Base-by-base conservation (phyloP, 1,284 basidiomycete species). In the Laetiporus sulphureus region DNA sequence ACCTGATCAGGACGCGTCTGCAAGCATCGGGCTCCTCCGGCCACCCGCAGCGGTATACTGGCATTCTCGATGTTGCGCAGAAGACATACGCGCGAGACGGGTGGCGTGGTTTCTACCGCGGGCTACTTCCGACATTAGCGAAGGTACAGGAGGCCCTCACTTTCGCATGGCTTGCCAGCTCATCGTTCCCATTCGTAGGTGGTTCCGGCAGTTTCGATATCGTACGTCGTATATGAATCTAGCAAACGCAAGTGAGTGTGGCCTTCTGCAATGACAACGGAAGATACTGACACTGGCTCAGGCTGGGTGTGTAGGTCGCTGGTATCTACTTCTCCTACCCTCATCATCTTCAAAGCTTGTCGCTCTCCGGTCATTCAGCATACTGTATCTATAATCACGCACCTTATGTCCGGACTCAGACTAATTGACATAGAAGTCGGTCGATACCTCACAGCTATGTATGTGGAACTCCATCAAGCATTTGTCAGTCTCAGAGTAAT, bases 21-120 rank as follows among this genome's bases (percentile, higher is more conserved):
- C 96, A 99, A 65, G 96, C 96, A 2, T 93, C 92, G 1, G 96
- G 96, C 1, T 94, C 91, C 1, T 79, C 87, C 0, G 91, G 92
- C 1, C 93, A 97, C 60, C 92, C 92, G 2, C 84, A 93, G 51
- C 71, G 68, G 13, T 99, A 99, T 63, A 79, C 75, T 3, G 93
- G 94, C 19, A 84, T 95, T 46, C 65, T 75, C 64, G 96, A 99
- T 60, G 96, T 97, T 5, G 75, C 78, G 5, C 62, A 70, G 33
- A 85, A 84, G 60, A 98, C 95, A 16, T 88, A 88, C 62, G 69
- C 73, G 36, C 75, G 78, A 16, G 95, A 98, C 60, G 95, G 95
- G 0, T 89, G 91, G 83, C 74, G 83, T 49, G 95, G 95, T 2
- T 91, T 99, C 63, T 99, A 99, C 67, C 83, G 93, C 35, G 95